These are phyloP conservation scores for Fraxinus sp. DNA, from an alignment of 305 asterid genomes.

Conservation along the genomic window DNA sequence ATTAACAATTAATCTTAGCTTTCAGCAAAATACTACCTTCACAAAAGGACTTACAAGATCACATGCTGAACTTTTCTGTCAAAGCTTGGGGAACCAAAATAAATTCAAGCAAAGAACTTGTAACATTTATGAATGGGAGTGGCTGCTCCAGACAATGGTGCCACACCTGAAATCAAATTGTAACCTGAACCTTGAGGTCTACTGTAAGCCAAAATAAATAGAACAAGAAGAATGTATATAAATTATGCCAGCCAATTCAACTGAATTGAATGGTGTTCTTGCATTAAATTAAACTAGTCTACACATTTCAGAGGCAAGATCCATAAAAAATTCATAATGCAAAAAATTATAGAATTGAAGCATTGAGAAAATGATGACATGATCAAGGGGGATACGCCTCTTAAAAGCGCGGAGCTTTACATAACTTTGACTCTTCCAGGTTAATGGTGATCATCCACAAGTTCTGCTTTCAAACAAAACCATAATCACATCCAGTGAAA, in stretches of 20 bases:
- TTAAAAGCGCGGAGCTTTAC: slow-evolving; percentile 20
- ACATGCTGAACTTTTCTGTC: background rate
- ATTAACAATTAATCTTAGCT: too few species aligned
- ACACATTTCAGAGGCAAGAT: background rate
- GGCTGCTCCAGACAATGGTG: background rate
- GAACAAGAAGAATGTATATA: background rate
- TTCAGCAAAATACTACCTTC: background rate
- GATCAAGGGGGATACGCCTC: background rate
- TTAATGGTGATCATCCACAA: background rate
- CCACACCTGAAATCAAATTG: background rate
- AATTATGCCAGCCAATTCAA: background rate
- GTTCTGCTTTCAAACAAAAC: background rate
- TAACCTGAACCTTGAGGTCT: background rate
- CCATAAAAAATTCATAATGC: background rate
- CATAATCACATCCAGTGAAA: slow-evolving; percentile 22
- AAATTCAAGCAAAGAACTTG: background rate
- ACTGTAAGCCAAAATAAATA: background rate
- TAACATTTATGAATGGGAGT: background rate
- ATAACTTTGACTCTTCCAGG: background rate
- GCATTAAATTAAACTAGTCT: background rate
- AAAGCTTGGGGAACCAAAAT: background rate
- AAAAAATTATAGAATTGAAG: background rate
- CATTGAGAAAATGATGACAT: background rate
- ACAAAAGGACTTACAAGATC: background rate
- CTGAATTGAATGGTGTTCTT: background rate